Evolutionary conservation across 78 protist species (phyloP).

Genomic region (Dictyostelium capitatum): DNA sequence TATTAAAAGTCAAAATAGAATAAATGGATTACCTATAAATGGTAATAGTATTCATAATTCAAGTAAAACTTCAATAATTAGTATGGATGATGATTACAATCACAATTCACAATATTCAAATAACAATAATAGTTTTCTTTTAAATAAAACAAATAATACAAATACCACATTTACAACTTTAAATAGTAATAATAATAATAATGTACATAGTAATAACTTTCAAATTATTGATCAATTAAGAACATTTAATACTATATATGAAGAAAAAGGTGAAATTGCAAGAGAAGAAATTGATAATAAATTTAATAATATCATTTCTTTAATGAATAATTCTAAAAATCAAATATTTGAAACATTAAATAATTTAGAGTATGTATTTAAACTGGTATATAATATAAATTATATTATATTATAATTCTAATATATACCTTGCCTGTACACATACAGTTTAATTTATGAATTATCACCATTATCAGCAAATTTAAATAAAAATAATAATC

Average conservation of each 20-base stretch:
- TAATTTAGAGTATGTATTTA: background rate
- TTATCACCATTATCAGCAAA: background rate
- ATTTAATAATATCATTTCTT: slow-evolving; percentile 1
- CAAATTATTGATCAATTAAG: background rate
- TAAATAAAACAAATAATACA: background rate
- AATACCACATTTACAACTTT: no score
- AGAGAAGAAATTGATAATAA: slow-evolving; percentile 18
- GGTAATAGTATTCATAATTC: background rate
- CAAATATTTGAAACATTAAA: background rate
- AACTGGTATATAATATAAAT: background rate
- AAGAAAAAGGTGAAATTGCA: background rate
- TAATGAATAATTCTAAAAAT: slow-evolving; percentile 9
- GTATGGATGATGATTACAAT: slow-evolving; percentile 23
- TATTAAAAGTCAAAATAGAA: background rate
- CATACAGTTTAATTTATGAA: background rate
- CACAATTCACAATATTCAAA: background rate
- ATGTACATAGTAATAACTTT: background rate
- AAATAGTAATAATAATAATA: background rate
- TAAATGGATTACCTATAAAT: background rate
- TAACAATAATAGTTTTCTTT: background rate
- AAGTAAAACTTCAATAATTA: slow-evolving; percentile 13
- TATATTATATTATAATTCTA: background rate
- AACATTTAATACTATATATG: background rate
- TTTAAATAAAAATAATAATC: background rate
- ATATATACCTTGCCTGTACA: background rate